These are phyloP conservation scores for Coemansia sp. DNA, from an alignment of 192 early-diverging fungal species.

Conservation along the genomic window DNA sequence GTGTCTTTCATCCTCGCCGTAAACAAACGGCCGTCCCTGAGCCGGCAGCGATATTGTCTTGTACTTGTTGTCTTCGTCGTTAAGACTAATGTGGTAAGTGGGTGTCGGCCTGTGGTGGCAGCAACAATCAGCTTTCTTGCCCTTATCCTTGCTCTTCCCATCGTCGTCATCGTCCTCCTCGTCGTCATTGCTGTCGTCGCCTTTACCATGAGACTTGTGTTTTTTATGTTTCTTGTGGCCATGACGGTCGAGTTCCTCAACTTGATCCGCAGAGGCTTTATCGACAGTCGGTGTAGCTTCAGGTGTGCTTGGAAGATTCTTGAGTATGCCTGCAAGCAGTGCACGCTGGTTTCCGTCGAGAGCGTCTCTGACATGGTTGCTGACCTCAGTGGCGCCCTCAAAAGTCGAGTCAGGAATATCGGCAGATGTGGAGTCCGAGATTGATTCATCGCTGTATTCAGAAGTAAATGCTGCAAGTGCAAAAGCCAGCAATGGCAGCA, in stretches of 20 bases:
- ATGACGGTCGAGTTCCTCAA: slow-evolving; percentile 12
- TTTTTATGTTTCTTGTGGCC: slow-evolving; percentile 9
- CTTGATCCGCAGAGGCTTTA: neutral
- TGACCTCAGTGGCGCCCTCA: neutral
- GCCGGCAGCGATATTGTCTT: slow-evolving; percentile 48
- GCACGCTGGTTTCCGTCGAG: neutral
- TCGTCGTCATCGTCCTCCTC: neutral
- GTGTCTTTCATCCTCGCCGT: slow-evolving; percentile 23
- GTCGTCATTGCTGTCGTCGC: neutral
- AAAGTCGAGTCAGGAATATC: neutral
- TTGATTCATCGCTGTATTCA: neutral
- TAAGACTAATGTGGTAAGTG: slow-evolving; percentile 41
- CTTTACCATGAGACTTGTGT: neutral
- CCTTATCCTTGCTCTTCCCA: neutral
- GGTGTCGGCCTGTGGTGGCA: slow-evolving; percentile 25
- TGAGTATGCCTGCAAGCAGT: slow-evolving; percentile 3
- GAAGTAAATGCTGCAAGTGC: neutral
- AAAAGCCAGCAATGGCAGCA: slow-evolving; percentile 12
- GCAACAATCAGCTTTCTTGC: slow-evolving; percentile 15
- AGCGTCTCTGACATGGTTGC: neutral
- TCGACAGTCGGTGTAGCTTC: slow-evolving; percentile 1
- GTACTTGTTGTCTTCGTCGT: slow-evolving; percentile 24
- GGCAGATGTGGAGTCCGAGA: neutral
- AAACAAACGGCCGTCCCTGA: slow-evolving; percentile 33
- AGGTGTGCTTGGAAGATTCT: neutral